Conservation (phyloP, 768 basidiomycete species). For the Leccinum obscurum region DNA sequence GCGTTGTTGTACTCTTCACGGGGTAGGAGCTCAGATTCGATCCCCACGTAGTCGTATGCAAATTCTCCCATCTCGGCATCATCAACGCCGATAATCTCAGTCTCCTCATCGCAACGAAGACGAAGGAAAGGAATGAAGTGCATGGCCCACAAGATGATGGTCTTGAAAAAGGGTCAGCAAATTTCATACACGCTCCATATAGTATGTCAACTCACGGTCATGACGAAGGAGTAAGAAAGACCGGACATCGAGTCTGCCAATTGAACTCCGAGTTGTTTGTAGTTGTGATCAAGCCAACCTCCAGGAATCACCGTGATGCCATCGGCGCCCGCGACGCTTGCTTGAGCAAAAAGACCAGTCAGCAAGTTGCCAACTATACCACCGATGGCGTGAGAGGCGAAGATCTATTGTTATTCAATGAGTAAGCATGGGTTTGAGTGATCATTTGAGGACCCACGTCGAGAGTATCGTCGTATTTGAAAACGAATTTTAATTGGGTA, state of each 20-base stretch:
- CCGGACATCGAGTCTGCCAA: constrained; percentile 72
- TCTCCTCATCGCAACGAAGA: constrained; percentile 64
- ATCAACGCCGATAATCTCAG: constrained; percentile 84
- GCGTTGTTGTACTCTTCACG: constrained; percentile 32
- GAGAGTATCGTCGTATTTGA: constrained; percentile 75
- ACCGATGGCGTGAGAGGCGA: constrained; percentile 80
- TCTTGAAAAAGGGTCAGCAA: constrained; percentile 38
- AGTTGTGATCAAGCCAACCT: constrained; percentile 87
- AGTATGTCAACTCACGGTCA: constrained; percentile 55
- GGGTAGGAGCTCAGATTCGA: constrained; percentile 52
- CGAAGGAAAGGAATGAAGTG: constrained; percentile 81
- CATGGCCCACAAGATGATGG: constrained; percentile 85
- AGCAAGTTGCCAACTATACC: constrained; percentile 81
- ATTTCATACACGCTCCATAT: not conserved
- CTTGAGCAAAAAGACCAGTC: constrained; percentile 87
- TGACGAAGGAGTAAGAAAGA: constrained; percentile 67
- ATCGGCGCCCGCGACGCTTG: constrained; percentile 77
- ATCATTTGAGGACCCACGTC: constrained; percentile 51
- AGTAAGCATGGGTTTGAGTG: not conserved
- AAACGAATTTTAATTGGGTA: constrained; percentile 89
- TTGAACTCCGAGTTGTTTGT: constrained; percentile 82
- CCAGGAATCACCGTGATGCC: constrained; percentile 65
- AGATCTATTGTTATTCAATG: constrained; percentile 55
- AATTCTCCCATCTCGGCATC: constrained; percentile 90
- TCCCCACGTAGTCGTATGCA: constrained; percentile 82